Percentiles rank a stretch among this genome's conserved stretches.
phyloP scores from a whole-genome alignment of 2,329 filamentous ascomycete genomes.

The Calonectria pauciramosa region DNA sequence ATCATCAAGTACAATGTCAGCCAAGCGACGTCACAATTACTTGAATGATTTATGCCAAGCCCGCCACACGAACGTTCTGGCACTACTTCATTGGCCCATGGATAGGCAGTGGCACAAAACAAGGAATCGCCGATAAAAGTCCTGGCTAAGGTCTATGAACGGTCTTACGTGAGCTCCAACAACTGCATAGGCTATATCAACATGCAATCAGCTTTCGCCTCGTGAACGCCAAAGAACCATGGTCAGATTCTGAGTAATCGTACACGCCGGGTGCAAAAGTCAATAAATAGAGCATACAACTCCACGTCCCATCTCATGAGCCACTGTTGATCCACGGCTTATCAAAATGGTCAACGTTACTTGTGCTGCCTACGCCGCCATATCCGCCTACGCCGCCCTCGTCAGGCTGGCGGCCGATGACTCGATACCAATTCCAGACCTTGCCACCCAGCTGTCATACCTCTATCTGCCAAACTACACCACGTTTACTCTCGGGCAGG shows the following conservation, averaged over 20 bases:
- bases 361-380: not conserved
- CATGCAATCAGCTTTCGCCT: not conserved
- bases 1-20: not conserved
- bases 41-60: not conserved
- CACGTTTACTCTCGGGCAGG: not conserved
- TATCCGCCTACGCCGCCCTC: not conserved
- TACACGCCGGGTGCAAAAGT: not conserved
- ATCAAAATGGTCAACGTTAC: constrained; percentile 5
- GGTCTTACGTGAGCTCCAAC: not conserved
- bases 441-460: not conserved
- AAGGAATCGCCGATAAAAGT: not conserved
- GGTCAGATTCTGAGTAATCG: not conserved
- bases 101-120: not conserved
- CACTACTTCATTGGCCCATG: not conserved
- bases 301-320: not conserved
- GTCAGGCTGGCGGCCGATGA: not conserved
- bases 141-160: not conserved
- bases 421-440: not conserved
- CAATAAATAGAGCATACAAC: not conserved
- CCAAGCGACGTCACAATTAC: not conserved
- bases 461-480: not conserved
- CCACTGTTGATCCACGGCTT: not conserved
- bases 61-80: not conserved
- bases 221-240: not conserved
- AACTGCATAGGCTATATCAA: not conserved